Percentiles rank a stretch among this genome's conserved stretches.
These are phyloP conservation scores for Chloris gayana DNA, from an alignment of 176 grass and related monocot genomes.

Conservation along the genomic window DNA sequence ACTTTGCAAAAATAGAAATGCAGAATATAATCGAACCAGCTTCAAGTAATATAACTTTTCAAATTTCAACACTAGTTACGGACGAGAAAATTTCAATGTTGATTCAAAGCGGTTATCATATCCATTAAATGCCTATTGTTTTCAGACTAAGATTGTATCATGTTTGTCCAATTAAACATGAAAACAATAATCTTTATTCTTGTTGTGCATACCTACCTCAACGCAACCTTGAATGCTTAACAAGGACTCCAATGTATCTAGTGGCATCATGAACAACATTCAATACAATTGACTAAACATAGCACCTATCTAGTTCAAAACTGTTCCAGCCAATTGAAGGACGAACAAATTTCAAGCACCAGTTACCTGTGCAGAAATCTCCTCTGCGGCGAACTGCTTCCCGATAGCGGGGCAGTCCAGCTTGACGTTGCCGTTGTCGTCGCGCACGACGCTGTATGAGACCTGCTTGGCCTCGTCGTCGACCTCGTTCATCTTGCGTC, in stretches of 20 bases:
- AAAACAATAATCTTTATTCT: neutral
- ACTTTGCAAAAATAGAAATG: neutral
- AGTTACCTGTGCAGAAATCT: constrained; percentile 88
- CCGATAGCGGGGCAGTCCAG: constrained; percentile 98
- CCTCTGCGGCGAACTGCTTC: constrained; percentile 94
- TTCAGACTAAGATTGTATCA: neutral
- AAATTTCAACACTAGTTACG: neutral
- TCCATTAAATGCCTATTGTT: neutral
- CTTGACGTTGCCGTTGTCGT: constrained; percentile 98
- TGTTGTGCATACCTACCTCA: neutral
- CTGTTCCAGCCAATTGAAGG: neutral
- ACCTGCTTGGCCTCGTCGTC: constrained; percentile 98
- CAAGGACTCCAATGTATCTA: neutral
- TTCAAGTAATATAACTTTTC: neutral
- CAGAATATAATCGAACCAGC: neutral
- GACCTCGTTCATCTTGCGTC: constrained; percentile 94
- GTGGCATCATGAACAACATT: neutral
- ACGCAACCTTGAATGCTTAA: neutral
- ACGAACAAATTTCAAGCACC: neutral
- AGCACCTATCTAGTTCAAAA: neutral
- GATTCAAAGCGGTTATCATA: neutral
- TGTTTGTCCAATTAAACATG: neutral
- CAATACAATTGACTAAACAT: neutral
- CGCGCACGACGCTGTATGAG: constrained; percentile 73
- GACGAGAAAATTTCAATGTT: neutral